These are phyloP conservation scores for Claviceps pusilla DNA, from an alignment of 2,329 filamentous ascomycete species.

Conservation along the genomic window DNA sequence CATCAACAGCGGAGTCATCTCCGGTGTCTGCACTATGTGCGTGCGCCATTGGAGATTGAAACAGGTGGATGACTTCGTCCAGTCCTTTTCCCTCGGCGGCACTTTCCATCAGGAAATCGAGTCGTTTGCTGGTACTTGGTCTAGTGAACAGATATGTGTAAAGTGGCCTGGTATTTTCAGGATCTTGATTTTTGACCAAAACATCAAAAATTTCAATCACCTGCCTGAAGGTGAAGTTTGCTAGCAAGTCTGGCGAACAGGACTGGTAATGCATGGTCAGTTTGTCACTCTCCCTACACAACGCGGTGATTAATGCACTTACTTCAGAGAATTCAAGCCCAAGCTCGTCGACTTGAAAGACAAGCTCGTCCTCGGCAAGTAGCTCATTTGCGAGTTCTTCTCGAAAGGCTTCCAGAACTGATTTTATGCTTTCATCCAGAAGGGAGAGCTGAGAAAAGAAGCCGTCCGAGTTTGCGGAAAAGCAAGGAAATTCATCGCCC, in stretches of 20 bases:
- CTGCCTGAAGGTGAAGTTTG: conserved; percentile 24
- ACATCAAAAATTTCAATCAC: conserved; percentile 29
- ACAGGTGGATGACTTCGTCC: conserved; percentile 25
- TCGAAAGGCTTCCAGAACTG: conserved; percentile 29
- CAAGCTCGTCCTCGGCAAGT: conserved; percentile 29
- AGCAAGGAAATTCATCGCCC: conserved; percentile 28
- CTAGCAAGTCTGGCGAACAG: conserved; percentile 18
- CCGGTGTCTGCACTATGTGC: background rate
- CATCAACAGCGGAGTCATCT: background rate
- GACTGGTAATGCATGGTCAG: conserved; percentile 20
- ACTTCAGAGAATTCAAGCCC: conserved; percentile 39
- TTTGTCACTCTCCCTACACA: background rate
- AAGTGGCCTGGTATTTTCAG: conserved; percentile 22
- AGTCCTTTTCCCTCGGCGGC: conserved; percentile 26
- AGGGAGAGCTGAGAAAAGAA: conserved; percentile 31
- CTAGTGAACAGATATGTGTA: conserved; percentile 29
- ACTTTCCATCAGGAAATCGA: conserved; percentile 26
- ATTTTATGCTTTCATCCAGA: conserved; percentile 28
- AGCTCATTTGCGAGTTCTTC: conserved; percentile 31
- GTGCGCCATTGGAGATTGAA: conserved; percentile 14
- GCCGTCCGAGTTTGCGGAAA: conserved; percentile 20
- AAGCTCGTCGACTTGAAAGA: conserved; percentile 36
- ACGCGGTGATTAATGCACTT: conserved; percentile 9
- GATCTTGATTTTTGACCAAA: conserved; percentile 28
- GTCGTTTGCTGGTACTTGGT: conserved; percentile 23